Base-by-base conservation (phyloP, 306 rosid species). In the Trichosanthes truncata region DNA sequence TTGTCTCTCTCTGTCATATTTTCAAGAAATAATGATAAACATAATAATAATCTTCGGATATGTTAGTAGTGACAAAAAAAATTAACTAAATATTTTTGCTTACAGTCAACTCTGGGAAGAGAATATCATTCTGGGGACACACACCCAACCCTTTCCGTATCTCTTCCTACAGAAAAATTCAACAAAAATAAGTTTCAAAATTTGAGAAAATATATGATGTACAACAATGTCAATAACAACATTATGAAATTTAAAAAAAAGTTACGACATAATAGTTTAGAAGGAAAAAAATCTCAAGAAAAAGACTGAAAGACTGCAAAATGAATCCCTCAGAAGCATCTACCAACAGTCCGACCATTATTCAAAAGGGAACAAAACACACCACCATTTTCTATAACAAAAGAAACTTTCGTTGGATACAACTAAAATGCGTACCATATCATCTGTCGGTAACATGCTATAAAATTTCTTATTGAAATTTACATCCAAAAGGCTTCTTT, bases 101-200 rank as follows among this genome's bases (percentile, higher is more conserved):
- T 85, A 95, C 98, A 33, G 97, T 92, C 87, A 95, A 81, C 82
- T 95, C 98, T 67, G 89, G 92, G 81, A 92, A 95, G 77, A 95
- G 97, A 83, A 95, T 92, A 85, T 95, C 98, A 84, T 88, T 84
- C 63, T 95, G 98, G 71, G 98, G 98, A 81, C 98, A 95, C 67
- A 95, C 97, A 69, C 98, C 98, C 85, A 95, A 88, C 79, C 86
- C 88, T 86, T 88, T 92, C 83, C 98, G 95, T 87, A 95, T 92
- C 83, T 95, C 98, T 83, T 92, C 97, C 98, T 95, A 83, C 86
- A 89, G 68, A 78, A 76, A 72, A 63, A 65, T 74, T 48, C 69
- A 72, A 60, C 33, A 11, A 57, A 43, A 36, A 79, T 57, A 77
- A 36, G 23, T 77, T 23, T 8, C 9, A 84, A 65, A 6, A 66